Evolutionary conservation across 768 basidiomycete genomes (phyloP), one percentile per base, ranked within the genome.

Genomic region (Rhodotorula toruloides): DNA sequence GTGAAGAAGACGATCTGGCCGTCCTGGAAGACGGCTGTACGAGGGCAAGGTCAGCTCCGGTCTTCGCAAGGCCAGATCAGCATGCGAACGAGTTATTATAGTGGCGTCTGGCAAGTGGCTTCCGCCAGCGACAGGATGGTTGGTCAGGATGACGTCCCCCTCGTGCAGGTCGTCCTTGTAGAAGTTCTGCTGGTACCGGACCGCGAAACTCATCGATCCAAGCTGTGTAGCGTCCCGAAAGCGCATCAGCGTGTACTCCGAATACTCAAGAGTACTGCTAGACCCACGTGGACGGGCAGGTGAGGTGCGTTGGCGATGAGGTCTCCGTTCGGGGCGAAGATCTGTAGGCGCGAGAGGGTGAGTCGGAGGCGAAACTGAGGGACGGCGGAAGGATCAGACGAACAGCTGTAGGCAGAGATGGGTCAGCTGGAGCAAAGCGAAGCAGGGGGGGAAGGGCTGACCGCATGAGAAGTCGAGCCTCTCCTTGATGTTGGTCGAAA

Each of bases 111-210:
- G 50, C 16, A 46, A n/a, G 25, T 46, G 44, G 25, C 25, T 25
- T n/a, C 90, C 68, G 22, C 90, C 90, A 10, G 90, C 88, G 62
- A 86, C 83, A 3, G 91, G 90, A 19, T 89, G 90, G 78, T 93
- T 97, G 58, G 91, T 89, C 86, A 96, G 87, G 59, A 96, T 79
- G 17, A 94, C 91, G 76, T 97, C 93, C 13, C 93, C 93, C 73
- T 89, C 87, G 79, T 89, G 86, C 58, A 96, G 79, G 14, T 80
- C 79, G 59, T 83, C 82, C 44, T 56, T 67, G 52, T 65, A 69
- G 58, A 66, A 47, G 44, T 59, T 61, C 58, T 65, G 61, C 83
- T 85, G 48, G 63, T 65, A 68, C n/a, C 58, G 27, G 16, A 78
- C 77, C 11, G 76, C 75, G 47, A 74, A 76, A 8, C 65, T 67